These are phyloP conservation scores for Candida ponderosae DNA, from an alignment of 805 yeast species.

Conservation along the genomic window DNA sequence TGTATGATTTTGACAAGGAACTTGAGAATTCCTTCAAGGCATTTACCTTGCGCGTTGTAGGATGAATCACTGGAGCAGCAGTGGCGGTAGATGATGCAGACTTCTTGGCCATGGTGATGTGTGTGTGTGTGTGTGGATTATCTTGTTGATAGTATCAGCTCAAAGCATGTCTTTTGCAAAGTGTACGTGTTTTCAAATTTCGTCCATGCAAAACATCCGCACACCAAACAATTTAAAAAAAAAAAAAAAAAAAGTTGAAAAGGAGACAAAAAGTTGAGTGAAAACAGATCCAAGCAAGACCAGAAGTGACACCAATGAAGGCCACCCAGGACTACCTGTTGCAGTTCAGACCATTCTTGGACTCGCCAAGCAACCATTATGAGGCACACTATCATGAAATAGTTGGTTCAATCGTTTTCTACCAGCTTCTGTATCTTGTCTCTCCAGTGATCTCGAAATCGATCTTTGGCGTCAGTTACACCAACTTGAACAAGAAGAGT, in stretches of 20 bases:
- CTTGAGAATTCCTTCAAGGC: constrained; percentile 22
- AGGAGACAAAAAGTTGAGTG: background rate
- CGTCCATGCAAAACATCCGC: too few species aligned
- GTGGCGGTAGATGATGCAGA: background rate
- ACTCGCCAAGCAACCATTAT: constrained; percentile 33
- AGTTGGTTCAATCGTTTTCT: constrained; percentile 48
- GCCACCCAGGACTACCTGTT: background rate
- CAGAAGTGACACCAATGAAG: background rate
- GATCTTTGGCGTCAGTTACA: constrained; percentile 49
- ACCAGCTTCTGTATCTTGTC: constrained; percentile 42
- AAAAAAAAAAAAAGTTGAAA: background rate
- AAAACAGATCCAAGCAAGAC: background rate
- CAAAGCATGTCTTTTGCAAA: too few species aligned
- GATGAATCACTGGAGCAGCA: background rate
- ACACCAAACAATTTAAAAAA: background rate
- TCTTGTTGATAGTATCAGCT: too few species aligned
- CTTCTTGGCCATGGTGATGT: background rate
- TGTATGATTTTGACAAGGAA: constrained; percentile 23
- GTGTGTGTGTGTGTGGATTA: background rate
- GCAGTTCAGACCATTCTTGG: constrained; percentile 21
- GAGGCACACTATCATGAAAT: constrained; percentile 73
- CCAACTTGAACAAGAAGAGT: constrained; percentile 33
- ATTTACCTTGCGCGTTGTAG: constrained; percentile 1
- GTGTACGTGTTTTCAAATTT: too few species aligned
- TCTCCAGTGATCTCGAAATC: constrained; percentile 44